Evolutionary conservation across 225 moss, liverwort and hornwort genomes (phyloP), one percentile per base, ranked within the genome.

Genomic region (Physcomitrellopsis africana): DNA sequence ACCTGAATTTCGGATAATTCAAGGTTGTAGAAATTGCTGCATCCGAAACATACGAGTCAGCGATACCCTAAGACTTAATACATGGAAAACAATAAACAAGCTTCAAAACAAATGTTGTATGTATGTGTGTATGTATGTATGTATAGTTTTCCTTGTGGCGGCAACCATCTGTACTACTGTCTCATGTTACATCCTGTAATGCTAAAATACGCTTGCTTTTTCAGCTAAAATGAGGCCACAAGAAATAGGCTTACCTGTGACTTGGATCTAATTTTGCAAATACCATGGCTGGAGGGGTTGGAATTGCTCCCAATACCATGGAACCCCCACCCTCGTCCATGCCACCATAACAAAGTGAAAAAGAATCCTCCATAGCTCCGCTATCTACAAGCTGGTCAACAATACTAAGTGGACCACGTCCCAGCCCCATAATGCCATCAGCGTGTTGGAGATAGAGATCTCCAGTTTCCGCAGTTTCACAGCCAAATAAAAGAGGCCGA

Each of bases 341-440:
- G 65, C 96, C 96, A 57, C 92, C 92, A 60, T 96, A 93, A 77
- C 96, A 96, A 67, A 96, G 80, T 2, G 94, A 96, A 55, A 96
- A 96, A 1, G 89, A 81, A 79, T 96, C 87, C 56, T 79, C 86
- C 73, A 96, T 94, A 20, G 85, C 88, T 68, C 84, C 82, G 37
- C 60, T 84, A 16, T 68, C 84, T 44, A 92, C 96, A 17, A 96
- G 83, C 81, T 96, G 94, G 74, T 96, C 91, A 24, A 94, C 91
- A 65, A 96, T 88, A 74, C 93, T 93, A 9, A 92, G 85, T 1
- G 87, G 81, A 24, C 92, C 96, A 65, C 94, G 84, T 44, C 92
- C 93, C 49, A 96, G 83, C 15, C 94, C 94, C 92, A 96, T 90
- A 42, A 96, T 96, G 68, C 96, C 96, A 84, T 96, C 96, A 14